Conservation (phyloP, 495 filamentous ascomycete genomes). For the Xylaria intraflava region DNA sequence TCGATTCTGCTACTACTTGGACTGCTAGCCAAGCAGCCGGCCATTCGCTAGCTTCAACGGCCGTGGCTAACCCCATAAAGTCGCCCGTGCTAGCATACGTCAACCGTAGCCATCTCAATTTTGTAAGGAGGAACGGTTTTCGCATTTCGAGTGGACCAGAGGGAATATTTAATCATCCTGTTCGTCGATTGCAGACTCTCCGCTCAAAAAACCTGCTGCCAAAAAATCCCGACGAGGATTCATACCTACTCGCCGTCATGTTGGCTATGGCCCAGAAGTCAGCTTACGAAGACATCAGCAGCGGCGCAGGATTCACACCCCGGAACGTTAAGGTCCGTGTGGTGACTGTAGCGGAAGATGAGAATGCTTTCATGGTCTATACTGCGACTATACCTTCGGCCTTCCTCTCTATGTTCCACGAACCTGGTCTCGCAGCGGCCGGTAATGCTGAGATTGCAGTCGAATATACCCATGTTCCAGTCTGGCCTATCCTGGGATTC, state of each 20-base stretch:
- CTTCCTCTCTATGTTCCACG: slow-evolving; percentile 34
- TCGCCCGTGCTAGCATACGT: slow-evolving; percentile 38
- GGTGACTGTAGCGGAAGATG: slow-evolving; percentile 33
- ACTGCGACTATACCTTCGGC: slow-evolving; percentile 31
- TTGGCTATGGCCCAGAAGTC: slow-evolving; percentile 42
- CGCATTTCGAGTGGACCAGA: slow-evolving; percentile 23
- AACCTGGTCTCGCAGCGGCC: slow-evolving; percentile 25
- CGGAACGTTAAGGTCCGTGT: slow-evolving; percentile 35
- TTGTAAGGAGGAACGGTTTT: slow-evolving; percentile 29
- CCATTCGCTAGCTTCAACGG: slow-evolving; percentile 1
- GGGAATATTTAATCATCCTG: slow-evolving; percentile 25
- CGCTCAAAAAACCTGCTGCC: slow-evolving; percentile 36
- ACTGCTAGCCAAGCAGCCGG: slow-evolving; percentile 15
- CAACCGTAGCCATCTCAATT: slow-evolving; percentile 27
- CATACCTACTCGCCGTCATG: slow-evolving; percentile 36
- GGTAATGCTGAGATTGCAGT: slow-evolving; percentile 24
- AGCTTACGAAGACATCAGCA: slow-evolving; percentile 25
- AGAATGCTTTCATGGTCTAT: slow-evolving; percentile 37
- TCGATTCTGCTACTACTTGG: slow-evolving; percentile 31
- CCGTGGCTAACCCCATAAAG: slow-evolving; percentile 1
- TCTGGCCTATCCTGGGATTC: slow-evolving; percentile 43
- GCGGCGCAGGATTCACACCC: slow-evolving; percentile 12
- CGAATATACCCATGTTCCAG: slow-evolving; percentile 30
- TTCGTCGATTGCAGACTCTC: slow-evolving; percentile 29
- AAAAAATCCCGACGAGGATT: slow-evolving; percentile 33